Conservation (phyloP, 495 filamentous ascomycete species). For the Lasiosphaeriaceae sp. region DNA sequence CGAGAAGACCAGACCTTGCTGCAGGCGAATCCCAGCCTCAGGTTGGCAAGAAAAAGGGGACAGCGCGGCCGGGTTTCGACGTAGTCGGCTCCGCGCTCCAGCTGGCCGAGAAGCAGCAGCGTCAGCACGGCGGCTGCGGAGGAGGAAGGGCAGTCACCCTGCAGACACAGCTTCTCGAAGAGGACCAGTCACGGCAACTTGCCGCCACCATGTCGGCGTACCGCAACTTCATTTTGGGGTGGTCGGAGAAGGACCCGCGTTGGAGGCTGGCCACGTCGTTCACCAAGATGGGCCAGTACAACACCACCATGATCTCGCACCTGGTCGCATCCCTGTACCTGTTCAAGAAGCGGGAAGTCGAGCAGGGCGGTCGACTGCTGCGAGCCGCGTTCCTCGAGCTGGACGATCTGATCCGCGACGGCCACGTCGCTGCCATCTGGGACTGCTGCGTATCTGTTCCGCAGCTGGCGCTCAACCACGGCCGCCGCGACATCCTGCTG, state of each 20-base stretch:
- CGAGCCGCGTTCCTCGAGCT: constrained; percentile 17
- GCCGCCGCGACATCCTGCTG: constrained; percentile 6
- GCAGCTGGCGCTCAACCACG: constrained; percentile 9
- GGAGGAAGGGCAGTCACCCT: neutral
- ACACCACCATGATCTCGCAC: constrained; percentile 11
- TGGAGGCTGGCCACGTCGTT: neutral
- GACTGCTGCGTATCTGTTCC: constrained; percentile 16
- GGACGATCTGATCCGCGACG: constrained; percentile 11
- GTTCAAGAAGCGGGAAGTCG: neutral
- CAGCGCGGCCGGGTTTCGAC: too few species aligned
- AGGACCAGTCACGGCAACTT: neutral
- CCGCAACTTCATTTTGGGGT: constrained; percentile 7
- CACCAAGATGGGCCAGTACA: constrained; percentile 11
- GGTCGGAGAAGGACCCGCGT: constrained; percentile 4
- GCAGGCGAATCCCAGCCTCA: too few species aligned
- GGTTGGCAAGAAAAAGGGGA: too few species aligned
- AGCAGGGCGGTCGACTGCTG: constrained; percentile 6
- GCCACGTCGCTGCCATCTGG: constrained; percentile 17
- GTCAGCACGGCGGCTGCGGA: too few species aligned
- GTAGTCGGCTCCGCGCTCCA: too few species aligned
- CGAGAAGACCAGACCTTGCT: too few species aligned
- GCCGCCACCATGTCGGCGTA: neutral
- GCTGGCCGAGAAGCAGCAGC: too few species aligned
- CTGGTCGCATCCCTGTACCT: constrained; percentile 9
- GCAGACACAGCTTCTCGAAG: constrained; percentile 3